Percentiles rank a stretch among this genome's conserved stretches.
Conservation (phyloP, 768 basidiomycete species). For the Hebeloma cylindrosporum region DNA sequence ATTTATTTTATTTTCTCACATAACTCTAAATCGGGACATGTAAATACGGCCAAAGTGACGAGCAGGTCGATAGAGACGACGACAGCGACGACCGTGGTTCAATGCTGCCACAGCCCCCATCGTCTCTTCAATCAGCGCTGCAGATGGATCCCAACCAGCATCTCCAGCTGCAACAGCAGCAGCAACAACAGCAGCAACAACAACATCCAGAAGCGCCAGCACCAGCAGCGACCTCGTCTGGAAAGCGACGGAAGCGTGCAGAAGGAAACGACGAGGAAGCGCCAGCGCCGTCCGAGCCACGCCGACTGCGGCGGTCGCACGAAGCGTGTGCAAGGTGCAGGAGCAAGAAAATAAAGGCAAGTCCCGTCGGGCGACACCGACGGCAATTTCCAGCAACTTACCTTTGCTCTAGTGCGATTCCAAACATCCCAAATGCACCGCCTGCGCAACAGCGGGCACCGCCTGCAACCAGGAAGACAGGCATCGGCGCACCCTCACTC, state of each 20-base stretch:
- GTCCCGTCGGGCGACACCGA: slow-evolving; percentile 69
- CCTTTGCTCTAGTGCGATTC: slow-evolving; percentile 75
- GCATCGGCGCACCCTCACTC: slow-evolving; percentile 83
- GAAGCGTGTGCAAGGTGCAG: slow-evolving; percentile 92
- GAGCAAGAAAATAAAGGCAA: slow-evolving; percentile 95
- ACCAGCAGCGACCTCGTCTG: slow-evolving; percentile 32
- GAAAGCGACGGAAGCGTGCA: slow-evolving; percentile 59
- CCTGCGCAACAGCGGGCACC: slow-evolving; percentile 78
- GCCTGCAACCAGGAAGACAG: slow-evolving; percentile 86
- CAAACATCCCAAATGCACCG: slow-evolving; percentile 84
- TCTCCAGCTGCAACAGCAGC: slow-evolving; percentile 45
- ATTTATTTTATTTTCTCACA: slow-evolving; percentile 27
- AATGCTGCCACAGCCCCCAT: slow-evolving; percentile 43
- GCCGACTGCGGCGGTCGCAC: slow-evolving; percentile 83
- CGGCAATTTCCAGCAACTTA: slow-evolving; percentile 74
- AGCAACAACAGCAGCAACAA: slow-evolving; percentile 29
- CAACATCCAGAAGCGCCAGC: slow-evolving; percentile 38
- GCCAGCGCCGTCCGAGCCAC: slow-evolving; percentile 62
- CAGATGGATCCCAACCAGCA: slow-evolving; percentile 69
- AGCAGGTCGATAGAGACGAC: slow-evolving; percentile 36
- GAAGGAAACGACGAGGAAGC: slow-evolving; percentile 58
- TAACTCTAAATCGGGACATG: no score
- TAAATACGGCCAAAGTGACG: slow-evolving; percentile 31
- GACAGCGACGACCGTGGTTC: slow-evolving; percentile 13
- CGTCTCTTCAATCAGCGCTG: slow-evolving; percentile 59